A percentile compares a stretch with the other conserved stretches of the same genome.
Evolutionary conservation across 2,329 filamentous ascomycete genomes (phyloP).

Genomic region (Claviceps lovelessii): DNA sequence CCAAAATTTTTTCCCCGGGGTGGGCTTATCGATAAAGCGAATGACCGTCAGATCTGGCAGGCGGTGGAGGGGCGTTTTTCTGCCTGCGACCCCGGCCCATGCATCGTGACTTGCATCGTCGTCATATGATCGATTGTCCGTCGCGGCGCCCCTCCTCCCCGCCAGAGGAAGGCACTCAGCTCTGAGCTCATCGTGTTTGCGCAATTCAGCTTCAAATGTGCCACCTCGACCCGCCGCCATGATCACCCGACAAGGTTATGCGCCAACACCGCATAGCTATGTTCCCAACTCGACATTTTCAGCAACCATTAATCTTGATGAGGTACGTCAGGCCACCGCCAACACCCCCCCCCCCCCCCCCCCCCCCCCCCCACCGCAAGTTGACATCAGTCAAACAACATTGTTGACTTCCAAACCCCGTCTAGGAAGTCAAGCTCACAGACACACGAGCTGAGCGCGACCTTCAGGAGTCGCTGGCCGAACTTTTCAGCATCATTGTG

Average conservation of each 20-base stretch:
- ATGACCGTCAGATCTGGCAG: constrained; percentile 7
- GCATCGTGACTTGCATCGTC: not conserved
- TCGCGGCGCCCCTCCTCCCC: not conserved
- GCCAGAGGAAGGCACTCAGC: not conserved
- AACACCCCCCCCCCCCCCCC: not conserved
- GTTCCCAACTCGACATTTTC: constrained; percentile 71
- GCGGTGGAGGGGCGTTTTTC: constrained; percentile 19
- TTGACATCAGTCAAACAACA: not conserved
- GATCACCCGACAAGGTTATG: constrained; percentile 57
- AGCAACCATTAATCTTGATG: constrained; percentile 84
- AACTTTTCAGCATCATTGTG: constrained; percentile 94
- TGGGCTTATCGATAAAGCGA: constrained; percentile 22
- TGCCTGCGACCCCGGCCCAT: constrained; percentile 13
- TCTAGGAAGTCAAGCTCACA: constrained; percentile 80
- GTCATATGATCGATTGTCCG: not conserved
- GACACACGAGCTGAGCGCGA: constrained; percentile 80
- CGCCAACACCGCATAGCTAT: constrained; percentile 82
- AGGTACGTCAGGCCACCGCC: constrained; percentile 38
- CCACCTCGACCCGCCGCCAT: constrained; percentile 23
- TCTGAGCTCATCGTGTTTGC: not conserved
- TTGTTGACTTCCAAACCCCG: not conserved
- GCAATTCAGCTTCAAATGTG: constrained; percentile 15
- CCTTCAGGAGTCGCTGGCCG: constrained; percentile 86
- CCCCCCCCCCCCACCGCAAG: not conserved
- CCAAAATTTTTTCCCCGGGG: constrained; percentile 5